A percentile compares a stretch with the other conserved stretches of the same genome.
Evolutionary conservation across 768 basidiomycete species (phyloP).

Genomic region (Lanmaoa rubissima): DNA sequence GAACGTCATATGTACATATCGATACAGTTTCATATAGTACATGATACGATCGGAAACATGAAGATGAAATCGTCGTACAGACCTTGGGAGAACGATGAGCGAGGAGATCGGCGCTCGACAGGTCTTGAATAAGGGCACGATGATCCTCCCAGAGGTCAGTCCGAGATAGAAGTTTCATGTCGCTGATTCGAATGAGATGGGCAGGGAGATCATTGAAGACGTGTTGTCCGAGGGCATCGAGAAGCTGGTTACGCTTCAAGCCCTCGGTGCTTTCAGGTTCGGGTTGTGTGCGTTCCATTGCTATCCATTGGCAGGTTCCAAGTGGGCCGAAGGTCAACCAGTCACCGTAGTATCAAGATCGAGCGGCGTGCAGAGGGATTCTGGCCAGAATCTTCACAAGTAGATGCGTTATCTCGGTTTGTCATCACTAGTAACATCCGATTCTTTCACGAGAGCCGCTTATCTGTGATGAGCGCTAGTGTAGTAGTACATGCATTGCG

Average conservation of each 20-base stretch:
- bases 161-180: constrained; percentile 13
- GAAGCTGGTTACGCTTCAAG: constrained; percentile 8
- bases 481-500: too few relatives aligned
- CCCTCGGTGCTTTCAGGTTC: neutral
- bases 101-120: neutral
- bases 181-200: constrained; percentile 10
- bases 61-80: neutral
- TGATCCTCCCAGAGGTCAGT: constrained; percentile 12
- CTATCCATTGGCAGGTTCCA: neutral
- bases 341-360: neutral
- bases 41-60: too few relatives aligned
- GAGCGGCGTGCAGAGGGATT: neutral
- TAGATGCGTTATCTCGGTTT: too few relatives aligned
- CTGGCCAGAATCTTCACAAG: too few relatives aligned
- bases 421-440: neutral
- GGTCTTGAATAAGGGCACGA: neutral
- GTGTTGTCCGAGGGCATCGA: constrained; percentile 9
- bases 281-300: neutral
- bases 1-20: neutral
- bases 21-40: neutral
- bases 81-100: constrained; percentile 9
- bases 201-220: constrained; percentile 16
- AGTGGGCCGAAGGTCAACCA: neutral
- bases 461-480: neutral
- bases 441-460: neutral